phyloP scores from a whole-genome alignment of 2,329 filamentous ascomycete species.

The Aspergillus chevalieri region DNA sequence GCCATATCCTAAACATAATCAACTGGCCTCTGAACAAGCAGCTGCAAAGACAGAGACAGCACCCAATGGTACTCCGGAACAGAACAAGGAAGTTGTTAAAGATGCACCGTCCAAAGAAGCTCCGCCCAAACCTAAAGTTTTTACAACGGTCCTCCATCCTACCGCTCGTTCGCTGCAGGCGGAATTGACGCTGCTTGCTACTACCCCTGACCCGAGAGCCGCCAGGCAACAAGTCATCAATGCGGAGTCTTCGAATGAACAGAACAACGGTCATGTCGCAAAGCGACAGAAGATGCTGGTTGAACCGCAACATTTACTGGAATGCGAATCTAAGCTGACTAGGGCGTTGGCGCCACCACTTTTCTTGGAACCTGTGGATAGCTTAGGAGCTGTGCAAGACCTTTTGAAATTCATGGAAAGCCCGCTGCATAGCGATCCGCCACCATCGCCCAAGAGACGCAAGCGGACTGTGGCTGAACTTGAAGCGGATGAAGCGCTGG shows the following conservation, averaged over 20 bases:
- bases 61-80: not conserved
- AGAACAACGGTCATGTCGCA: constrained; percentile 48
- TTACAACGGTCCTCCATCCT: constrained; percentile 77
- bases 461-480: constrained; percentile 94
- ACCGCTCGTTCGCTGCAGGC: constrained; percentile 68
- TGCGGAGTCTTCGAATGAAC: constrained; percentile 51
- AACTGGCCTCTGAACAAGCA: constrained; percentile 24
- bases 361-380: constrained; percentile 69
- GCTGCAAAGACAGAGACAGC: constrained; percentile 19
- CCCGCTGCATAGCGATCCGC: constrained; percentile 67
- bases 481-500: constrained; percentile 87
- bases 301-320: constrained; percentile 65
- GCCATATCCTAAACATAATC: constrained; percentile 57
- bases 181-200: constrained; percentile 70
- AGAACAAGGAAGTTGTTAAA: not conserved
- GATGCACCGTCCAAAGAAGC: constrained; percentile 39
- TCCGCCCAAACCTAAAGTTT: constrained; percentile 53
- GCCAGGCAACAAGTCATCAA: constrained; percentile 42
- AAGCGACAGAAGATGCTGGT: constrained; percentile 73
- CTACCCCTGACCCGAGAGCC: constrained; percentile 56
- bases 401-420: constrained; percentile 68
- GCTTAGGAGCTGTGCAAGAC: constrained; percentile 60
- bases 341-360: constrained; percentile 68
- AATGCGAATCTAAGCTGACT: constrained; percentile 70
- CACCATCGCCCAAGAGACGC: constrained; percentile 78